Conservation (phyloP, 1,284 basidiomycete genomes). For the Veloboletus limbatus region DNA sequence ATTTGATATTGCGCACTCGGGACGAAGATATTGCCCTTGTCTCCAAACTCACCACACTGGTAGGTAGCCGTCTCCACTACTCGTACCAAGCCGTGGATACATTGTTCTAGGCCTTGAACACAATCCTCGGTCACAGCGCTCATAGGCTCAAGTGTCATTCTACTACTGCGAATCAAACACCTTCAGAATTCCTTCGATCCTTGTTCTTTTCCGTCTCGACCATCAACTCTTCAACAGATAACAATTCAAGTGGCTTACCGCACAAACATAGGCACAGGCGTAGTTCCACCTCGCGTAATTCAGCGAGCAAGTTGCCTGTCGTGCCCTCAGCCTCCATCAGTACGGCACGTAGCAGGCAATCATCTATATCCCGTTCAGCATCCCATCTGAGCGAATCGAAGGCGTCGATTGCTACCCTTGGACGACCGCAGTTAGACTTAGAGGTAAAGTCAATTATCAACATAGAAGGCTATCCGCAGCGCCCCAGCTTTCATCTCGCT, state of each 20-base stretch:
- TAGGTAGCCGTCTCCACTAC: conserved; percentile 47
- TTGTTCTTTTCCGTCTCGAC: conserved; percentile 46
- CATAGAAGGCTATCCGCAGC: conserved; percentile 7
- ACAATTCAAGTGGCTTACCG: conserved; percentile 14
- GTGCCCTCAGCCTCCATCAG: conserved; percentile 17
- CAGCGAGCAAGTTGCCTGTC: conserved; percentile 16
- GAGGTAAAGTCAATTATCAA: conserved; percentile 6
- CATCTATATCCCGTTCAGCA: conserved; percentile 24
- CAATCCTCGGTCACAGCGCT: conserved; percentile 55
- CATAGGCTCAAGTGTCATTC: conserved; percentile 54
- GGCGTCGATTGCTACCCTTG: conserved; percentile 16
- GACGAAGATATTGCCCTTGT: conserved; percentile 61
- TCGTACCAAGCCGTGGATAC: no score
- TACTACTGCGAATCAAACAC: conserved; percentile 21
- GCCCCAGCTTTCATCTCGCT: conserved; percentile 8
- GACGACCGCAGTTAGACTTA: conserved; percentile 15
- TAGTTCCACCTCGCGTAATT: conserved; percentile 26
- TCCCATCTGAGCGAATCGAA: conserved; percentile 21
- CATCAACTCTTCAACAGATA: conserved; percentile 30
- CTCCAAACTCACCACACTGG: conserved; percentile 52
- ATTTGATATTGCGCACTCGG: conserved; percentile 58
- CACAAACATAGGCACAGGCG: conserved; percentile 29
- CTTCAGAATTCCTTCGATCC: conserved; percentile 48
- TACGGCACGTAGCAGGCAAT: conserved; percentile 25
- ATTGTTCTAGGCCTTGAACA: conserved; percentile 54